phyloP scores from a whole-genome alignment of 768 basidiomycete genomes.

The Rhizopogon salebrosus region DNA sequence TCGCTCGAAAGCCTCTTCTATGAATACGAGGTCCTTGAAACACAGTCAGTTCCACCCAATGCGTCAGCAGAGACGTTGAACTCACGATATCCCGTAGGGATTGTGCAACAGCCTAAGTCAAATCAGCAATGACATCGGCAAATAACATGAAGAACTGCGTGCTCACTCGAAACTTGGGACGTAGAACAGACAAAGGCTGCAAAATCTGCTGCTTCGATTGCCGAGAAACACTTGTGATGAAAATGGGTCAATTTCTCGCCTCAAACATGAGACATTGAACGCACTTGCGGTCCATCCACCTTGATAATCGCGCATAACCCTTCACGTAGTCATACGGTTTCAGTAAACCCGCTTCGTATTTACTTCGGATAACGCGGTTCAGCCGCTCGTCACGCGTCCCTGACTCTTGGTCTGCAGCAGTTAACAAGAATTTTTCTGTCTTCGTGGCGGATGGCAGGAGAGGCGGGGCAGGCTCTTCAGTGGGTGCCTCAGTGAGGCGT shows the following conservation, averaged over 20 bases:
- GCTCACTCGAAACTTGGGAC: conserved; percentile 79
- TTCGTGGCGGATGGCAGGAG: conserved; percentile 72
- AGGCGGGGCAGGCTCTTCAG: conserved; percentile 38
- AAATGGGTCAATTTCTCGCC: not conserved
- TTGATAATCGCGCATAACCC: conserved; percentile 84
- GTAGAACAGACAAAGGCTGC: conserved; percentile 78
- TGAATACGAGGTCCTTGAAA: conserved; percentile 84
- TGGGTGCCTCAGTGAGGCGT: conserved; percentile 18
- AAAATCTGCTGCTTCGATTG: conserved; percentile 90
- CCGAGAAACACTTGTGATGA: conserved; percentile 63
- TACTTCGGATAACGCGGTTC: conserved; percentile 88
- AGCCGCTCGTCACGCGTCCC: conserved; percentile 88
- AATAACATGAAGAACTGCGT: not conserved
- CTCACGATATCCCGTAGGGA: conserved; percentile 76
- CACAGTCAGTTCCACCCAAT: not conserved
- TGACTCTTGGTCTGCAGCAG: conserved; percentile 90
- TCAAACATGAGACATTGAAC: conserved; percentile 11
- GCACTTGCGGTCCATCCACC: conserved; percentile 95
- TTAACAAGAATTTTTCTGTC: conserved; percentile 85
- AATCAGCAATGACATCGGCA: conserved; percentile 1
- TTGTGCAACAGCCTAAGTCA: conserved; percentile 65
- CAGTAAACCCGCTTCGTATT: conserved; percentile 92
- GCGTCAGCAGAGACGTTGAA: not conserved
- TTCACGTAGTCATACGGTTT: conserved; percentile 97
- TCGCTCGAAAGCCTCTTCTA: conserved; percentile 96